Evolutionary conservation across 2,329 filamentous ascomycete genomes (phyloP).

Genomic region (Aureobasidium sp.): DNA sequence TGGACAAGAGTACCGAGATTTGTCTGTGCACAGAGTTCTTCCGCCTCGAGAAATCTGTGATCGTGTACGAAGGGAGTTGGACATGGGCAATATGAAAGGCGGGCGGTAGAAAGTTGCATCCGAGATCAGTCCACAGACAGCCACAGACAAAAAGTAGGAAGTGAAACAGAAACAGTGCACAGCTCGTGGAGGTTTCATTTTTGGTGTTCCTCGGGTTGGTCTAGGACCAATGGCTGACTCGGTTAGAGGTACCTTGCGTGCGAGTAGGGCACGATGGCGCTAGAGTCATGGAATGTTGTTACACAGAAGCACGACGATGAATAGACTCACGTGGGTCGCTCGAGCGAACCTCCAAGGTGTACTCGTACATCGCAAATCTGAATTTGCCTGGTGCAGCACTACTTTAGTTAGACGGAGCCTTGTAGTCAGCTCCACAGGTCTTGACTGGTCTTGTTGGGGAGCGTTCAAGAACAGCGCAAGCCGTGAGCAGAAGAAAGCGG

Average conservation of each 20-base stretch:
- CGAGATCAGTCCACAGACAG: conserved; percentile 3
- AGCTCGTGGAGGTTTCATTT: conserved; percentile 12
- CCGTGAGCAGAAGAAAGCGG: conserved; percentile 4
- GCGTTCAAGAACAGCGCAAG: background rate
- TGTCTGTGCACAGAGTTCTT: conserved; percentile 8
- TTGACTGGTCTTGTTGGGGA: background rate
- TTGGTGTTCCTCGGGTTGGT: background rate
- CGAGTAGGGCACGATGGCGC: background rate
- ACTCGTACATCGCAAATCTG: background rate
- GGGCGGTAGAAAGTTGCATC: conserved; percentile 9
- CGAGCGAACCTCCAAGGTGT: background rate
- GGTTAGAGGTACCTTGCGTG: conserved; percentile 9
- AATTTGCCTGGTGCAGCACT: background rate
- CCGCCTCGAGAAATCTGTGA: background rate
- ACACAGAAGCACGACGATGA: background rate
- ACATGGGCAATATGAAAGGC: conserved; percentile 6
- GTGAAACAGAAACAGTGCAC: conserved; percentile 13
- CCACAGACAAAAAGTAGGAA: conserved; percentile 3
- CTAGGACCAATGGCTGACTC: background rate
- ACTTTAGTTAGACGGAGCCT: background rate
- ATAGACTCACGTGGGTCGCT: conserved; percentile 9
- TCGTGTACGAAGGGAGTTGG: background rate
- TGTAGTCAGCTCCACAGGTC: background rate
- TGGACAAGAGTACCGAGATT: conserved; percentile 10
- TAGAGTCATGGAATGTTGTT: background rate